Evolutionary conservation across 495 filamentous ascomycete genomes (phyloP).

Genomic region (Aspergillus avenaceus): DNA sequence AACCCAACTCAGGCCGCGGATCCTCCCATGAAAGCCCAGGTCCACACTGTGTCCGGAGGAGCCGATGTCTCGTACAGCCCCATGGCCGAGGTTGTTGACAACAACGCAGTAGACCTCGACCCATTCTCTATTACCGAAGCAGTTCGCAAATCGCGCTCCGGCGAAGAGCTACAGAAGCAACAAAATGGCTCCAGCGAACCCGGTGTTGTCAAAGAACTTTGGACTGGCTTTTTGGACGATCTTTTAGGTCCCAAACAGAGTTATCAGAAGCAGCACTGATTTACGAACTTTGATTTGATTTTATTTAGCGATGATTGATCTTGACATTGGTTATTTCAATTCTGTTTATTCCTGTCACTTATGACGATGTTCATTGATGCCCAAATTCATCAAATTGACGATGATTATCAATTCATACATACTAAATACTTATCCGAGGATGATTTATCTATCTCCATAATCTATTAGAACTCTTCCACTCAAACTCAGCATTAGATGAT

Average conservation of each 20-base stretch:
- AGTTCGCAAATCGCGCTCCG: conserved; percentile 40
- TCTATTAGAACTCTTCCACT: too few relatives aligned
- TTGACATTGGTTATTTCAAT: conserved; percentile 6
- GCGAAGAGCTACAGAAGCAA: conserved; percentile 30
- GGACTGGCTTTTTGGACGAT: conserved; percentile 57
- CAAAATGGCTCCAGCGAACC: conserved; percentile 21
- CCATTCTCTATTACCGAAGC: conserved; percentile 54
- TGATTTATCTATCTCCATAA: too few relatives aligned
- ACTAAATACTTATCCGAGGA: too few relatives aligned
- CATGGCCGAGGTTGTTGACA: conserved; percentile 59
- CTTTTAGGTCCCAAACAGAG: conserved; percentile 43
- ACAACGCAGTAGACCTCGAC: conserved; percentile 51
- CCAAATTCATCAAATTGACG: too few relatives aligned
- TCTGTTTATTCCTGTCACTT: too few relatives aligned
- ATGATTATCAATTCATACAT: too few relatives aligned
- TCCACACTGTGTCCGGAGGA: conserved; percentile 51
- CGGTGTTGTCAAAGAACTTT: conserved; percentile 46
- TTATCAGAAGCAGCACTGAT: conserved; percentile 17
- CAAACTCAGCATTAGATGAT: too few relatives aligned
- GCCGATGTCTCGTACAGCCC: conserved; percentile 50
- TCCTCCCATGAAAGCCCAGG: conserved; percentile 51
- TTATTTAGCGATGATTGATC: conserved; percentile 12
- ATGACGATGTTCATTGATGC: too few relatives aligned
- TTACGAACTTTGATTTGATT: conserved; percentile 3
- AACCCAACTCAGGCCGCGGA: conserved; percentile 16